These are phyloP conservation scores for Parastagonospora nodorum DNA, from an alignment of 2,329 filamentous ascomycete genomes.

Conservation along the genomic window DNA sequence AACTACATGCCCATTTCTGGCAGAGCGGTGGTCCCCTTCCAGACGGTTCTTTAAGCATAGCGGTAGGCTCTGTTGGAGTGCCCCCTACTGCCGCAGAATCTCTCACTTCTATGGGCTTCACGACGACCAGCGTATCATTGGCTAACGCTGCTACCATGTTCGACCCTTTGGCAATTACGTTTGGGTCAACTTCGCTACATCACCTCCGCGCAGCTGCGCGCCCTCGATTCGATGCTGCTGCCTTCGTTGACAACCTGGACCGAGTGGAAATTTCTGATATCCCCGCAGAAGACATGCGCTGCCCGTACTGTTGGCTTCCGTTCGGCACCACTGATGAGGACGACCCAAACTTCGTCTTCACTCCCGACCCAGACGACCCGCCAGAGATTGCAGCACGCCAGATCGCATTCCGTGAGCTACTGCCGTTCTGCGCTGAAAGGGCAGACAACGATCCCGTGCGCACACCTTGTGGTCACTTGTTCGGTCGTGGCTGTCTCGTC, in stretches of 20 bases:
- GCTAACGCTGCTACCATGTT: too few relatives aligned
- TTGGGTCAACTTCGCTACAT: too few relatives aligned
- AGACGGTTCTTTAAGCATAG: too few relatives aligned
- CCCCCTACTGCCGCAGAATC: too few relatives aligned
- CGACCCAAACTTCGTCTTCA: neutral
- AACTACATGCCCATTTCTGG: too few relatives aligned
- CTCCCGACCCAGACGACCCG: neutral
- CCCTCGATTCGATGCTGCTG: neutral
- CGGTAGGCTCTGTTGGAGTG: too few relatives aligned
- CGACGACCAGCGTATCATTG: too few relatives aligned
- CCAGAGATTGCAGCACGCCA: neutral
- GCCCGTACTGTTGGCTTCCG: slow-evolving; percentile 14
- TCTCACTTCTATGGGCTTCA: too few relatives aligned
- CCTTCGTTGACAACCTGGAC: slow-evolving; percentile 7
- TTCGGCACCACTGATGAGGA: slow-evolving; percentile 11
- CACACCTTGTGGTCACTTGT: slow-evolving; percentile 15
- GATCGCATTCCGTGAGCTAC: slow-evolving; percentile 1
- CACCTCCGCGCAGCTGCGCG: neutral
- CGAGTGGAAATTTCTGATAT: slow-evolving; percentile 6
- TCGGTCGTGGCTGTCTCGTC: slow-evolving; percentile 12
- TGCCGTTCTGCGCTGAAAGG: slow-evolving; percentile 1
- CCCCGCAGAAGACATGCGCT: slow-evolving; percentile 6
- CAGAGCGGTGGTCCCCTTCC: too few relatives aligned
- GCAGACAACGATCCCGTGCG: slow-evolving; percentile 11
- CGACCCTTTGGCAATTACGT: too few relatives aligned